phyloP scores from a whole-genome alignment of 1,139 yeast species.

The Diutina catenulata region DNA sequence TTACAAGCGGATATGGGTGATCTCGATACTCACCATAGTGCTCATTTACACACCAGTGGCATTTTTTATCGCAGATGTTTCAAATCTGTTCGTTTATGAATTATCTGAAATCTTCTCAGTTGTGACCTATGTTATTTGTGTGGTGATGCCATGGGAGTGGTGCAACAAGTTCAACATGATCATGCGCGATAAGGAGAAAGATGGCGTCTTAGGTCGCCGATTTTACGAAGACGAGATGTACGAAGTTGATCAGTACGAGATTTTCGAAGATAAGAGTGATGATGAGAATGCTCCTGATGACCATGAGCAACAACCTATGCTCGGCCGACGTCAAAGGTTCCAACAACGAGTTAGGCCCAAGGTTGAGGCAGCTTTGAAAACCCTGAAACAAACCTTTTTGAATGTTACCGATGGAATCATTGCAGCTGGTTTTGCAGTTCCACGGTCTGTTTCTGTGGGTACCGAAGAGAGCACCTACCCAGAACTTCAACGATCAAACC shows the following conservation, averaged over 20 bases:
- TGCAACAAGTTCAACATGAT: conserved; percentile 53
- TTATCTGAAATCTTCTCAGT: conserved; percentile 65
- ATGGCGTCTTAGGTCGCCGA: conserved; percentile 71
- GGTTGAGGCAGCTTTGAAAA: not conserved
- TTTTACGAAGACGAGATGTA: conserved; percentile 59
- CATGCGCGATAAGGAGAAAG: conserved; percentile 57
- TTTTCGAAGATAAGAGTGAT: conserved; percentile 23
- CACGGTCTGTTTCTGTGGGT: conserved; percentile 24
- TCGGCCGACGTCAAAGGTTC: not conserved
- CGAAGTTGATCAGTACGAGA: conserved; percentile 31
- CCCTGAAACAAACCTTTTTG: conserved; percentile 14
- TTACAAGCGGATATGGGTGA: conserved; percentile 34
- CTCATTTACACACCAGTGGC: conserved; percentile 57
- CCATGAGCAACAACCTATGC: conserved; percentile 13
- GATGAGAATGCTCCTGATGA: conserved; percentile 7
- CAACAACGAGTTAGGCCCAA: not conserved
- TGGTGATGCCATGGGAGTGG: conserved; percentile 85
- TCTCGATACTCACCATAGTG: conserved; percentile 48
- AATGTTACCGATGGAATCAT: conserved; percentile 42
- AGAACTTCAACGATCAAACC: conserved; percentile 10
- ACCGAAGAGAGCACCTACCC: not conserved
- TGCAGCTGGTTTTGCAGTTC: conserved; percentile 51
- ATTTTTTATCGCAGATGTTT: conserved; percentile 68
- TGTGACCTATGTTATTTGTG: conserved; percentile 60
- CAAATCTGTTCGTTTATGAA: conserved; percentile 59